These are phyloP conservation scores for Gonium pectorale DNA, from an alignment of 139 green algal species.

Conservation along the genomic window DNA sequence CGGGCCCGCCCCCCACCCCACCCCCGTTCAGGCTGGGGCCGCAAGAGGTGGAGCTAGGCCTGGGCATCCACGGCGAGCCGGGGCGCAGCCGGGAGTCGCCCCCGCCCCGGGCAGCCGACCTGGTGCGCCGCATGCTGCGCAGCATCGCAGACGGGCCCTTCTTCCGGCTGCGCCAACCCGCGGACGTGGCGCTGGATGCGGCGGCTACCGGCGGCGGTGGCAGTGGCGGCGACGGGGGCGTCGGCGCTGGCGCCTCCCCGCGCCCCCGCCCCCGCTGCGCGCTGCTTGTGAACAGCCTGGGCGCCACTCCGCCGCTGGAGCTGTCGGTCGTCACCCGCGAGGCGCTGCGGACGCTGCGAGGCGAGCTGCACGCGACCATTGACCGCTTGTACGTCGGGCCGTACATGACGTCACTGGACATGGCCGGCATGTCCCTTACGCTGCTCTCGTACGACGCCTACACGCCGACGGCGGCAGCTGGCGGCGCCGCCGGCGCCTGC, in stretches of 20 bases:
- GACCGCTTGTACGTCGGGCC: conserved; percentile 65
- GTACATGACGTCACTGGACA: conserved; percentile 88
- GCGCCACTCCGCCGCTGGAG: conserved; percentile 76
- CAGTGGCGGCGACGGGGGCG: no score
- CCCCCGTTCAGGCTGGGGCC: conserved; percentile 46
- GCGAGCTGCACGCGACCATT: neutral
- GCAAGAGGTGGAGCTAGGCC: conserved; percentile 84
- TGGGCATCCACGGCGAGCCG: conserved; percentile 93
- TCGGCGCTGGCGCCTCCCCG: no score
- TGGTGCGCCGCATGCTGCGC: conserved; percentile 62
- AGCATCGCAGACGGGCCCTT: conserved; percentile 36
- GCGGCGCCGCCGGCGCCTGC: no score
- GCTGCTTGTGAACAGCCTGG: conserved; percentile 86
- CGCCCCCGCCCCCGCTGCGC: no score
- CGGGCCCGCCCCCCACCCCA: neutral
- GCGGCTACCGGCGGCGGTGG: no score
- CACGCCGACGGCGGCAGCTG: no score
- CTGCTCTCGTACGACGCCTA: conserved; percentile 55
- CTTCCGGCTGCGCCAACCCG: conserved; percentile 9
- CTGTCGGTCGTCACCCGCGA: conserved; percentile 58
- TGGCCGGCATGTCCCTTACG: conserved; percentile 73
- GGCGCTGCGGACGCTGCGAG: neutral
- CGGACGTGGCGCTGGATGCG: no score
- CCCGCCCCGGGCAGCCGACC: conserved; percentile 29
- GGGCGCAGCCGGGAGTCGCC: conserved; percentile 55